A percentile compares a stretch with the other conserved stretches of the same genome.
phyloP scores from a whole-genome alignment of 1,284 basidiomycete species.

The Cutaneotrichosporon sp. region DNA sequence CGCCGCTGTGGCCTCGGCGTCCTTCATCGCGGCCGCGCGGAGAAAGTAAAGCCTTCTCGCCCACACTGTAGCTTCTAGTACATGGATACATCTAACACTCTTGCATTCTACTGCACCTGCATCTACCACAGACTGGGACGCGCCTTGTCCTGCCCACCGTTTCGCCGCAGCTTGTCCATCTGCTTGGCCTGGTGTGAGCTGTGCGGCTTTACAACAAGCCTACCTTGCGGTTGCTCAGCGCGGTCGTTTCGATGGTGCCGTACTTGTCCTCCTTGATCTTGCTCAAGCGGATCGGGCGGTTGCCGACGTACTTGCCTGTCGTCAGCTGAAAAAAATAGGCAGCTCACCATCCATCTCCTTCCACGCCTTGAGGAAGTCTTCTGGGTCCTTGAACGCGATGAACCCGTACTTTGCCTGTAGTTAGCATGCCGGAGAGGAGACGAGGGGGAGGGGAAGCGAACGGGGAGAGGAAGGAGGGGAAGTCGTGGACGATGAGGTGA shows the following conservation, averaged over 20 bases:
- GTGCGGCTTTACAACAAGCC: conserved; percentile 21
- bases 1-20: conserved; percentile 5
- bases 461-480: too few relatives aligned
- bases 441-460: too few relatives aligned
- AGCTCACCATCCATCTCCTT: conserved; percentile 96
- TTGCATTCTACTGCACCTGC: conserved; percentile 7
- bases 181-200: conserved; percentile 40
- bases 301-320: conserved; percentile 92
- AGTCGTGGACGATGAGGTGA: too few relatives aligned
- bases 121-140: conserved; percentile 46
- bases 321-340: conserved; percentile 6
- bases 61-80: neutral
- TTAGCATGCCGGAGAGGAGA: conserved; percentile 5
- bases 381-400: conserved; percentile 95
- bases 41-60: neutral
- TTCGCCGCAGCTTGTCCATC: conserved; percentile 51
- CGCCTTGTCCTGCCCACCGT: conserved; percentile 50
- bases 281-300: conserved; percentile 83
- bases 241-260: conserved; percentile 77
- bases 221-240: conserved; percentile 56
- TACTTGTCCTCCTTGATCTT: conserved; percentile 88
- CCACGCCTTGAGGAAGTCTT: conserved; percentile 98
- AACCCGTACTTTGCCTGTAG: conserved; percentile 91
- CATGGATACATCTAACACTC: conserved; percentile 4
- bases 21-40: neutral